Conservation (phyloP, 208 protist species). For the Porcisia deanei region DNA sequence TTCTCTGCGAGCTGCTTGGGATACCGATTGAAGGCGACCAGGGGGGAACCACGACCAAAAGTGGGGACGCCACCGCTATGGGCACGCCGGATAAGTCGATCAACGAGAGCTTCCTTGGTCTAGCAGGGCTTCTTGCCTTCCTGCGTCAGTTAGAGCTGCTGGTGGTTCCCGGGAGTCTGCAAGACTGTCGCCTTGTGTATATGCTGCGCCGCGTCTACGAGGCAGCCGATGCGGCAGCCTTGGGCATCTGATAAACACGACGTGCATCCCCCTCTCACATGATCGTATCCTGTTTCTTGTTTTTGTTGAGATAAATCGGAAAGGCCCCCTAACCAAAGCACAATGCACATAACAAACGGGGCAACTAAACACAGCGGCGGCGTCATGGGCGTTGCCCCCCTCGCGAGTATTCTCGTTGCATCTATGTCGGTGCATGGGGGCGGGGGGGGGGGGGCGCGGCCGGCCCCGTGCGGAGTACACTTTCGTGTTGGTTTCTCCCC, state of each 20-base stretch:
- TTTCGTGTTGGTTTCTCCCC: no score
- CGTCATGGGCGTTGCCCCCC: no score
- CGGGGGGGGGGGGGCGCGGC: no score
- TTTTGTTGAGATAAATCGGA: no score
- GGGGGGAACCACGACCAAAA: background rate
- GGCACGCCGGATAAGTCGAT: slow-evolving; percentile 16
- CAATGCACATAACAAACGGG: no score
- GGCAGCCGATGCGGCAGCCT: slow-evolving; percentile 37
- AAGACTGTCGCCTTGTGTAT: slow-evolving; percentile 33
- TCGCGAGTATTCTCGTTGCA: no score
- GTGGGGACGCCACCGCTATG: background rate
- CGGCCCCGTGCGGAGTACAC: no score
- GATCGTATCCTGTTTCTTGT: no score
- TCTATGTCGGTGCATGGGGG: no score
- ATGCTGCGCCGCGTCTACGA: slow-evolving; percentile 59
- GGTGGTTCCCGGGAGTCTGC: slow-evolving; percentile 49
- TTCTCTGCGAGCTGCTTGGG: slow-evolving; percentile 53
- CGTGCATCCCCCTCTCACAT: no score
- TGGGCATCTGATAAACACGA: slow-evolving; percentile 20
- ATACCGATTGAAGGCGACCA: slow-evolving; percentile 22
- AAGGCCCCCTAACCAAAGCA: no score
- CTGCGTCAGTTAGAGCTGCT: slow-evolving; percentile 52
- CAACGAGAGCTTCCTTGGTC: slow-evolving; percentile 57
- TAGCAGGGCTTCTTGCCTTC: slow-evolving; percentile 65
- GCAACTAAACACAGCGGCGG: no score